phyloP scores from a whole-genome alignment of 225 moss, liverwort and hornwort species.

The Climacium dendroides region DNA sequence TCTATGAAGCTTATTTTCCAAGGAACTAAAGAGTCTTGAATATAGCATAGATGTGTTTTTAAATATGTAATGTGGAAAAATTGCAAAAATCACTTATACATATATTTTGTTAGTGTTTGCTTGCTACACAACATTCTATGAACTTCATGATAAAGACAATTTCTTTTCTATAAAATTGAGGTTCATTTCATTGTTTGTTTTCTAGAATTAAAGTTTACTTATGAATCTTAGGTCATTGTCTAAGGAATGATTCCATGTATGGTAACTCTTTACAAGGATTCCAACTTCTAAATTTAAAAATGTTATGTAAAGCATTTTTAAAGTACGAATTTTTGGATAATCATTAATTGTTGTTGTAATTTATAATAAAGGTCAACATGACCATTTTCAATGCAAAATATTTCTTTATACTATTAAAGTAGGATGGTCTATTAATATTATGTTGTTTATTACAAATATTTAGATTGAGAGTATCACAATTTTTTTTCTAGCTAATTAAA shows the following conservation, averaged over 20 bases:
- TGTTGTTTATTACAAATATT: not conserved
- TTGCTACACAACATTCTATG: not conserved
- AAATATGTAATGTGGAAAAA: not conserved
- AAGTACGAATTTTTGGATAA: not conserved
- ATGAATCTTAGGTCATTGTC: not conserved
- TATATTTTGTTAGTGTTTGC: not conserved
- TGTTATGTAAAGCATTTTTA: not conserved
- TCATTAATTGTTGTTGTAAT: not conserved
- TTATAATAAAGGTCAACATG: not conserved
- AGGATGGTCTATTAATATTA: not conserved
- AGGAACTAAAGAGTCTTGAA: not conserved
- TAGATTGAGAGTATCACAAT: not conserved
- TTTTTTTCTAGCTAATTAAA: not conserved
- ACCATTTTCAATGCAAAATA: not conserved
- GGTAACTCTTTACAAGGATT: not conserved
- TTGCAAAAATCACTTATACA: not conserved
- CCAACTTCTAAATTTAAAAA: not conserved
- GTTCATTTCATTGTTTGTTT: not conserved
- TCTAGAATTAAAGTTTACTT: not conserved
- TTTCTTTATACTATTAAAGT: not conserved
- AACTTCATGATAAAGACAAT: too few species aligned
- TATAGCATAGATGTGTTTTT: not conserved
- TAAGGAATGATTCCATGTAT: not conserved
- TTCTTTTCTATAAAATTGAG: not conserved
- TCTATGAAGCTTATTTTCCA: not conserved